These are phyloP conservation scores for Diaporthe sp. DNA, from an alignment of 2,329 filamentous ascomycete genomes.

Conservation along the genomic window DNA sequence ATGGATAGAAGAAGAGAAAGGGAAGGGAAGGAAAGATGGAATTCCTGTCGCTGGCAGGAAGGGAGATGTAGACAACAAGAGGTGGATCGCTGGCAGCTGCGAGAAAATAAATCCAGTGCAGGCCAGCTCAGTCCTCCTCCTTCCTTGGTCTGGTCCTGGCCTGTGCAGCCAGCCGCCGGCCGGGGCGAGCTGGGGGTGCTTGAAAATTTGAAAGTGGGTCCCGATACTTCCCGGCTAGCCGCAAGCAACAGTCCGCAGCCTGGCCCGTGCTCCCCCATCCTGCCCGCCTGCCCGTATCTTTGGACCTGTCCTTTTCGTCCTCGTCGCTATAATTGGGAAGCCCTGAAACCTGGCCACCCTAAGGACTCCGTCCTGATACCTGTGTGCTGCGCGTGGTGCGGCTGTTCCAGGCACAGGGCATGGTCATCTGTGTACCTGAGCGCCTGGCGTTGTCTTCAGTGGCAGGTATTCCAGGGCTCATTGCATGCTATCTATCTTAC, in stretches of 20 bases:
- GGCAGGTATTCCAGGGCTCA: background rate
- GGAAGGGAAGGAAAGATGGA: conserved; percentile 57
- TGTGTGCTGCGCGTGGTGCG: conserved; percentile 7
- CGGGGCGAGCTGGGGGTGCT: conserved; percentile 25
- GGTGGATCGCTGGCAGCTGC: conserved; percentile 53
- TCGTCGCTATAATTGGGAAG: conserved; percentile 28
- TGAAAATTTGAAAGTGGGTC: conserved; percentile 34
- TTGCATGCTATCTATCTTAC: background rate
- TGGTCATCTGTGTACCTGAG: background rate
- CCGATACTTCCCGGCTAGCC: conserved; percentile 37
- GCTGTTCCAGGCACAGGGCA: conserved; percentile 13
- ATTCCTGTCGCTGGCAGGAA: conserved; percentile 45
- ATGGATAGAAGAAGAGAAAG: conserved; percentile 57
- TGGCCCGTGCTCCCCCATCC: conserved; percentile 13
- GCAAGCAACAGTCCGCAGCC: conserved; percentile 2
- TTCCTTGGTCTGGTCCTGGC: conserved; percentile 15
- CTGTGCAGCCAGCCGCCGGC: conserved; percentile 16
- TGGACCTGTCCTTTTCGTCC: conserved; percentile 25
- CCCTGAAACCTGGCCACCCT: conserved; percentile 30
- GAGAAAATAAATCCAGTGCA: conserved; percentile 54
- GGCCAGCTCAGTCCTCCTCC: conserved; percentile 30
- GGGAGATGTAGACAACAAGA: conserved; percentile 40
- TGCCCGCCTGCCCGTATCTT: background rate
- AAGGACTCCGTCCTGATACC: background rate
- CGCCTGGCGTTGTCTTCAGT: background rate